phyloP scores from a whole-genome alignment of 768 basidiomycete species.

The Ramaria sp. region DNA sequence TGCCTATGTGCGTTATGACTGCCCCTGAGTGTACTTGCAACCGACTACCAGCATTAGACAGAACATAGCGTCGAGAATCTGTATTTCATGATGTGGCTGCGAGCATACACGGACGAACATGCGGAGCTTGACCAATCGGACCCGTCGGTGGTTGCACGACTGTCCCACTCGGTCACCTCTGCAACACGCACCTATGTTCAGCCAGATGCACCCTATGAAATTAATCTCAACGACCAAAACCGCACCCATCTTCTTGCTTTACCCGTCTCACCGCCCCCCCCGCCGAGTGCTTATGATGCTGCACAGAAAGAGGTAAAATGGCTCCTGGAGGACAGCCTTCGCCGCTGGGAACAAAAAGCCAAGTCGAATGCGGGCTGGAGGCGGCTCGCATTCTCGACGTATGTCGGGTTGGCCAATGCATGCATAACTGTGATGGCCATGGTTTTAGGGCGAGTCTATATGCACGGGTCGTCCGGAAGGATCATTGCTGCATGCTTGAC shows the following conservation, averaged over 20 bases:
- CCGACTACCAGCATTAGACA: not conserved
- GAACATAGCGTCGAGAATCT: not conserved
- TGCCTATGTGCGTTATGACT: not conserved
- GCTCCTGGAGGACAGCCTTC: not conserved
- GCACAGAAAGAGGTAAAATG: not conserved
- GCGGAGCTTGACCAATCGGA: not conserved
- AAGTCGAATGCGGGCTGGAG: not conserved
- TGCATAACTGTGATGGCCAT: not conserved
- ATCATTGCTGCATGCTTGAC: not conserved
- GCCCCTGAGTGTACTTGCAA: not conserved
- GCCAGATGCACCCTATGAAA: not conserved
- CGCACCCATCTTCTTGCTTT: not conserved
- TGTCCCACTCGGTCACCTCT: not conserved
- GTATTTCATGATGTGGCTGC: slow-evolving; percentile 72
- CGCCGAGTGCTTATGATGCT: not conserved
- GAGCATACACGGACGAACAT: slow-evolving; percentile 47
- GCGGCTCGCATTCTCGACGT: not conserved
- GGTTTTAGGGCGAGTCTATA: not conserved
- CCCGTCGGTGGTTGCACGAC: not conserved
- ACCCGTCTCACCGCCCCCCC: not conserved
- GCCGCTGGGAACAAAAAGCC: not conserved
- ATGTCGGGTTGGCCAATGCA: not conserved
- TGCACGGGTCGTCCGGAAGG: not conserved
- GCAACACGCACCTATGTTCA: not conserved
- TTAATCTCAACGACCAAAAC: not conserved